Evolutionary conservation across 768 basidiomycete genomes (phyloP).

Genomic region (Astraeus odoratus): DNA sequence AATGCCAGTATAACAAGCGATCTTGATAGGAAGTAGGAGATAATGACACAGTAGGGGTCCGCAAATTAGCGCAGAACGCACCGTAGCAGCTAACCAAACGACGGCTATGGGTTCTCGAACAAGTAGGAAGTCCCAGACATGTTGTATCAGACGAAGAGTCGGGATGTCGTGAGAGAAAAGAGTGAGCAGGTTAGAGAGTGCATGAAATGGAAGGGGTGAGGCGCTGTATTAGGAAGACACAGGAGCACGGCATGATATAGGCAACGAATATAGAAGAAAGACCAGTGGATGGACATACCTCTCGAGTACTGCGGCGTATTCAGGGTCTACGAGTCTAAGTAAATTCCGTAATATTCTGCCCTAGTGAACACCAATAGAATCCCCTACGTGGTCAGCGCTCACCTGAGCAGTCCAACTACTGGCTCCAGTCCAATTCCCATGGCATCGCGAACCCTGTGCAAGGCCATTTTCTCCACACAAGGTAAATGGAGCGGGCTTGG

Average conservation of each 20-base stretch:
- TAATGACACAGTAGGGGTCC: neutral
- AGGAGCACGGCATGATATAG: neutral
- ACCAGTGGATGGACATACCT: conserved; percentile 33
- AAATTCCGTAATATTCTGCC: conserved; percentile 34
- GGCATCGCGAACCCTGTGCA: conserved; percentile 61
- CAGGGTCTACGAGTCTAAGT: conserved; percentile 61
- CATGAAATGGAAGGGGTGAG: conserved; percentile 81
- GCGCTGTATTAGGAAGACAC: conserved; percentile 33
- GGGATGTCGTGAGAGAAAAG: conserved; percentile 92
- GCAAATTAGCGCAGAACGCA: conserved; percentile 33
- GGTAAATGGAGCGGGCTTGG: conserved; percentile 50
- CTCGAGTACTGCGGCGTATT: conserved; percentile 63
- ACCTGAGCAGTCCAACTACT: conserved; percentile 75
- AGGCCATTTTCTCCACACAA: conserved; percentile 37
- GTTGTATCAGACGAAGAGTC: conserved; percentile 82
- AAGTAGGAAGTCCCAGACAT: conserved; percentile 86
- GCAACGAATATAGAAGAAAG: neutral
- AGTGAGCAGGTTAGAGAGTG: conserved; percentile 84
- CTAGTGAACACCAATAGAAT: neutral
- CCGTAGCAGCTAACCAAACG: conserved; percentile 80
- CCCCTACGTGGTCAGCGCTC: conserved; percentile 3
- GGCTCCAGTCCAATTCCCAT: conserved; percentile 86
- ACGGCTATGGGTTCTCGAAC: conserved; percentile 73
- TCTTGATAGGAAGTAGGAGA: neutral
- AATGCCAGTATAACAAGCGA: too few species aligned